Evolutionary conservation across 1,284 basidiomycete genomes (phyloP), one percentile per base, ranked within the genome.

Genomic region (Cutaneotrichosporon spelunceum): DNA sequence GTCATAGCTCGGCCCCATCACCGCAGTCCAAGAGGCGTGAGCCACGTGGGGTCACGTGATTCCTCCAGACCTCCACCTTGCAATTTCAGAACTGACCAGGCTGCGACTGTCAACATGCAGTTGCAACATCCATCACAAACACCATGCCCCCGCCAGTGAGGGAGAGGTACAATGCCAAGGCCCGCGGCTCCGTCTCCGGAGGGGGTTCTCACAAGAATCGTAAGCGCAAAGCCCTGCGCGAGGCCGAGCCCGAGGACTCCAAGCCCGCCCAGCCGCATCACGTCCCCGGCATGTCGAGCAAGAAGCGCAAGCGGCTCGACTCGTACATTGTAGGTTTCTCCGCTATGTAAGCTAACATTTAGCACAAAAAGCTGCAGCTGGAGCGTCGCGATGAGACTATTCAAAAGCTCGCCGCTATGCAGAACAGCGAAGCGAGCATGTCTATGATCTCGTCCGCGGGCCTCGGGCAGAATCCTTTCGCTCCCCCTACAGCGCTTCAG

Each of bases 251-350:
- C 6, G 71, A 65, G 13, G 70, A 70, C 16, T 81, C 76, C 7
- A 73, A 59, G 29, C 56, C 77, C 10, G 73, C 74, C n/a, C 78
- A 78, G 21, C 60, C 57, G 70, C 66, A 67, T 56, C 59, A 68
- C 26, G 68, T 66, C 45, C 59, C 65, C 27, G 71, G 69, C 48
- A 79, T 78, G 76, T 76, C 72, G 39, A 70, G 70, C 42, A 80
- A 78, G 73, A 80, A 78, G 70, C 69, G 71, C 56, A 80, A 79
- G 66, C 65, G 78, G 11, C 71, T 79, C 29, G 79, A 79, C 45
- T 77, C 75, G 3, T 80, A 76, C 59, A 80, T 78, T 60, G 79
- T 77, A 86, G 87, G 72, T 2, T 6, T 7, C 4, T 30, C 5
- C 33, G 9, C 14, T 26, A 7, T n/a, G 27, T 26, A 13, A 42